Percentiles rank a stretch among this genome's conserved stretches.
These are phyloP conservation scores for Alternaria infectoria DNA, from an alignment of 2,329 filamentous ascomycete genomes.

Conservation along the genomic window DNA sequence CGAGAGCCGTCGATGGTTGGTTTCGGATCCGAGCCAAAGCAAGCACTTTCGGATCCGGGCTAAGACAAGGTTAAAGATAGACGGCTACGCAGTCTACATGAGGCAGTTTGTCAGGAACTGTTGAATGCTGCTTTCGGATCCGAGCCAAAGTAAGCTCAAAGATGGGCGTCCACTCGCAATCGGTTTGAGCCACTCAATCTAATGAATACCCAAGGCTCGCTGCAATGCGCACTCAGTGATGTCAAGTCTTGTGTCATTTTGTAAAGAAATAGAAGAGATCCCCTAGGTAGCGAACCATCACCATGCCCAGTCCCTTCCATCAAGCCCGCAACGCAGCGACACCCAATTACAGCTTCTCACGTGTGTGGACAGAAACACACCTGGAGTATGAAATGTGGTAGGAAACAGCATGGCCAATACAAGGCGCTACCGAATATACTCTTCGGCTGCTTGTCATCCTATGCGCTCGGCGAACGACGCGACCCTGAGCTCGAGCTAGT, in stretches of 20 bases:
- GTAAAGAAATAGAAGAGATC: neutral
- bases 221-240: neutral
- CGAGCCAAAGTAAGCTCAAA: neutral
- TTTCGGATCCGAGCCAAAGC: neutral
- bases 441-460: slow-evolving; percentile 35
- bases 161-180: neutral
- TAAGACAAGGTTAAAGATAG: no score
- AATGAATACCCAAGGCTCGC: neutral
- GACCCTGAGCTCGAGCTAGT: slow-evolving; percentile 21
- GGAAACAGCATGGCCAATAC: slow-evolving; percentile 43
- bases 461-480: slow-evolving; percentile 16
- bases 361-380: slow-evolving; percentile 44
- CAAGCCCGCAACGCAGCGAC: neutral
- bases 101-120: neutral
- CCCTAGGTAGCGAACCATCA: neutral
- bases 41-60: neutral
- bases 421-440: slow-evolving; percentile 32
- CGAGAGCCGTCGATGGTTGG: neutral
- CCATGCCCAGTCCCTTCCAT: neutral
- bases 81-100: neutral
- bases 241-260: neutral
- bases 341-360: neutral
- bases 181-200: neutral
- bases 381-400: slow-evolving; percentile 42
- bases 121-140: neutral